phyloP scores from a whole-genome alignment of 164 flowering plant genomes.

The Kingdonia uniflora region DNA sequence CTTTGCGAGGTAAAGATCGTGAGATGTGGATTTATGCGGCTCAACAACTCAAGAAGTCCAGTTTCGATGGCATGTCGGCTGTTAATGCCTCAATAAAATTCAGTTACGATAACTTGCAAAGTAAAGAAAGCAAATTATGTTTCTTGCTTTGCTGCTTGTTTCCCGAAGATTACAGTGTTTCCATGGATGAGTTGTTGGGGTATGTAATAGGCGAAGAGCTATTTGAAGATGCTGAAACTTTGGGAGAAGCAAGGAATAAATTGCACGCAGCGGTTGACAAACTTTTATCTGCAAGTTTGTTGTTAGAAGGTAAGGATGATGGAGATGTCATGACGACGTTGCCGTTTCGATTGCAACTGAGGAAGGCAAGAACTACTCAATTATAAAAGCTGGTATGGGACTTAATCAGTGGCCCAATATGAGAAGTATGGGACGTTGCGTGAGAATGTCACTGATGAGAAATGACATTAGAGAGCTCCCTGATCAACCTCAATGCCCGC shows the following conservation, averaged over 20 bases:
- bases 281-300: constrained; percentile 4
- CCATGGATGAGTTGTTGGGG: neutral
- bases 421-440: neutral
- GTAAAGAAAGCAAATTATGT: constrained; percentile 9
- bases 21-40: constrained; percentile 9
- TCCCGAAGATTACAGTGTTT: constrained; percentile 11
- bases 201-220: neutral
- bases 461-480: neutral
- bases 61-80: neutral
- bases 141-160: too few species aligned
- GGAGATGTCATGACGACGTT: constrained; percentile 2
- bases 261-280: neutral
- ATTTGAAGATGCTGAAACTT: neutral
- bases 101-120: constrained; percentile 13
- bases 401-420: neutral
- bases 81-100: constrained; percentile 6
- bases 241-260: constrained; percentile 1
- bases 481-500: neutral
- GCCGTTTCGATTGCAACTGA: constrained; percentile 1
- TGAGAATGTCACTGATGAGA: neutral
- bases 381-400: constrained; percentile 4
- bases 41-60: constrained; percentile 4
- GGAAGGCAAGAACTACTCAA: neutral
- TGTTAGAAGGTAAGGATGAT: neutral
- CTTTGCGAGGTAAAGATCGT: constrained; percentile 4